Base-by-base conservation (phyloP, 192 early-diverging fungal genomes). In the Allomyces macrogynus region DNA sequence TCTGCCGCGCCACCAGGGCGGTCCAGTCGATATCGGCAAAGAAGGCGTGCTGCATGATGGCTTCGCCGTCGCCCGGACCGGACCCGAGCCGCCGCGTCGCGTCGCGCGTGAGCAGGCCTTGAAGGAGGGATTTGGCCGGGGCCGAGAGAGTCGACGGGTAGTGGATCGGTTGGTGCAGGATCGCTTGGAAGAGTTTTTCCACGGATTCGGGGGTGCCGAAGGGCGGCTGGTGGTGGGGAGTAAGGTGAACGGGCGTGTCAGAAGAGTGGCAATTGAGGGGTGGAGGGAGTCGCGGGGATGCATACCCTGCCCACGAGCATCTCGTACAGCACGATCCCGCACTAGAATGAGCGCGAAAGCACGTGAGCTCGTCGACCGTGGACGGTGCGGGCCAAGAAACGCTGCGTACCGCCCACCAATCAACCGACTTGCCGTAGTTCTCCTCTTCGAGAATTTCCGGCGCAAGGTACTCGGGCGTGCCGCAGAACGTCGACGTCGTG, bases 1-100 rank as follows among this genome's bases (percentile, higher is more conserved):
- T 83, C 65, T 83, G 77, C 71, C 91, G 87, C 64, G 88, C 77
- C 22, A 92, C 74, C 68, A 97, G 86, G 61, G 89, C 95, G 69
- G 96, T 89, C 93, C 93, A 99, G 73, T 94, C 91, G 40, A 92
- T 87, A 14, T 89, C 89, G 42, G 83, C 79, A 76, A 99, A 99
- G 78, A 91, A 99, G 12, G 89, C 83, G 72, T 99, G 96, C 43
- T 76, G 73, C 76, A 89, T 95, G 63, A 99, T 95, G 27, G 96
- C 95, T 60, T 91, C 89, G 18, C 86, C 90, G 70, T 97, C 96
- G 5, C 67, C 78, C 12, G 78, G 84, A 0, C 91, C 87, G 0
- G 84, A 77, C 23, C 94, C 95, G 63, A 99, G 76, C 63, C 96
- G 85, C 67, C 80, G 80, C 23, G 79, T 72, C 7, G 93, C 91